Base-by-base conservation (phyloP, 139 green algal species). In the Micractinium sp. region DNA sequence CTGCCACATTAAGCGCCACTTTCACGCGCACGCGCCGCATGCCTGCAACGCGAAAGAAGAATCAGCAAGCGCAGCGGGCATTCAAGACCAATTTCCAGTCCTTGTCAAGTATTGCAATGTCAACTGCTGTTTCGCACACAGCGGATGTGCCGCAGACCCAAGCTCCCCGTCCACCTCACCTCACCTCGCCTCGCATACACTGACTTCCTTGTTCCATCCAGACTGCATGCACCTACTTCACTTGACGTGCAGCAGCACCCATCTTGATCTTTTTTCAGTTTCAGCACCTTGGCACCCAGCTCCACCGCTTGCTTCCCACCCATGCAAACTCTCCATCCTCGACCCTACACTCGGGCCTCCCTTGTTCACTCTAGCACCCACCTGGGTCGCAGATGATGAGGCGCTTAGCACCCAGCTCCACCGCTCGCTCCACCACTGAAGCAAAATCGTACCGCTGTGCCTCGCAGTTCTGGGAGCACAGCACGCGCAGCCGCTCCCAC, bases 1-100 rank as follows among this genome's bases (percentile, higher is more conserved):
- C 39, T 7, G 89, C 56, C 41, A 95, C 80, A 66, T 95, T 95
- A 5, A 95, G 88, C 13, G 91, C 83, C 91, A 95, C 36, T 39
- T 90, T 91, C 81, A 90, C 88, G 25, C 74, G 67, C 82, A 93
- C 60, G 7, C 91, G 89, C 13, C 69, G 89, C 53, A 20, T 14
- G 69, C 69, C 79, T 88, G 79, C 86, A 86, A 41, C 23, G 41
- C 1, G 22, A 29, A 5, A 60, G 19, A 5, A 60, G 22, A 4
- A 15, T 56, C 13, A 20, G 16, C 31, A 69, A 85, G n/a, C n/a
- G n/a, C n/a, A n/a, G n/a, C n/a, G n/a, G n/a, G n/a, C n/a, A n/a
- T n/a, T n/a, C n/a, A n/a, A n/a, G n/a, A n/a, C n/a, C n/a, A n/a
- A n/a, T n/a, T n/a, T n/a, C n/a, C n/a, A n/a, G n/a, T n/a, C n/a